These are phyloP conservation scores for Saccharomycopsis amapae DNA, from an alignment of 805 yeast species.

Conservation along the genomic window DNA sequence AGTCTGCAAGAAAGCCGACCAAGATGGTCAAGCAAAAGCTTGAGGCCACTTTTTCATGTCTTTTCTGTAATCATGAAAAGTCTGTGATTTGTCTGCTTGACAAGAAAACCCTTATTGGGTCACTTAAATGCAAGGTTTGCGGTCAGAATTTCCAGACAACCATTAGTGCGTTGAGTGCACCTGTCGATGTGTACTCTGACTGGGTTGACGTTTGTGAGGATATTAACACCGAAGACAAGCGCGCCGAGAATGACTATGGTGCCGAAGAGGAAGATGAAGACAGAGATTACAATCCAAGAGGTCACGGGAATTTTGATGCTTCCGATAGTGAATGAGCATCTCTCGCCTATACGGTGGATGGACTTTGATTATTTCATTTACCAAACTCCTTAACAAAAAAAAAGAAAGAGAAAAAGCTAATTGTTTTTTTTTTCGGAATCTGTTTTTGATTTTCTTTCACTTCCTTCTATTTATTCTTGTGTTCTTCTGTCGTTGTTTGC, in stretches of 20 bases:
- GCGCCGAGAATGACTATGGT: conserved; percentile 25
- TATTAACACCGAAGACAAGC: conserved; percentile 46
- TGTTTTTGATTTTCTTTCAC: too few species aligned
- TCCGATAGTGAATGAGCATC: conserved; percentile 10
- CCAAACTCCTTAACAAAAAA: too few species aligned
- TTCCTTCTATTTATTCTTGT: too few species aligned
- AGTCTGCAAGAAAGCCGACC: conserved; percentile 74
- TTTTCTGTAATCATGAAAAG: conserved; percentile 93
- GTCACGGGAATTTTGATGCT: neutral
- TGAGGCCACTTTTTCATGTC: conserved; percentile 79
- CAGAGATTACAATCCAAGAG: conserved; percentile 5
- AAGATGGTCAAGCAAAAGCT: conserved; percentile 71
- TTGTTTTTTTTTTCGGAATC: too few species aligned
- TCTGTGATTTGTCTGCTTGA: conserved; percentile 85
- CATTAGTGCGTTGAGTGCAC: conserved; percentile 69
- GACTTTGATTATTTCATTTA: too few species aligned
- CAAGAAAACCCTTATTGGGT: conserved; percentile 78
- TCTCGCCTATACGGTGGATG: too few species aligned
- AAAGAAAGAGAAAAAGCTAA: too few species aligned
- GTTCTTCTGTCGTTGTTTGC: too few species aligned
- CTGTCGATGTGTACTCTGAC: conserved; percentile 91
- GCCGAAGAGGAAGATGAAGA: conserved; percentile 26
- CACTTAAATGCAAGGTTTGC: conserved; percentile 82
- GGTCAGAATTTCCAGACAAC: conserved; percentile 90
- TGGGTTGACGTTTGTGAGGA: conserved; percentile 98